Conservation (phyloP, 495 filamentous ascomycete genomes). For the Daldinia childiae region DNA sequence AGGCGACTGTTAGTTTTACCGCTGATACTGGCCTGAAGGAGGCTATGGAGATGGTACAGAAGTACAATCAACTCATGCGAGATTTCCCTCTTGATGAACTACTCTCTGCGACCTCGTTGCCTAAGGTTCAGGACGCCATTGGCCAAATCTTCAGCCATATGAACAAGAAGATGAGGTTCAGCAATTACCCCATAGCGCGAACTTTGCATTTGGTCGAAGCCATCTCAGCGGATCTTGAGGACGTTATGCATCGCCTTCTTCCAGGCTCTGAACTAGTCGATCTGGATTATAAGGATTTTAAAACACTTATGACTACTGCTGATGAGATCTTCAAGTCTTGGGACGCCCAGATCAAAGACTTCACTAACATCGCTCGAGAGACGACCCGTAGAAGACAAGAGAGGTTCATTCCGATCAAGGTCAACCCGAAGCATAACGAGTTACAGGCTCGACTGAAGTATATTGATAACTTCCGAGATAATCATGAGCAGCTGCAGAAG, state of each 20-base stretch:
- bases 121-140: conserved; percentile 90
- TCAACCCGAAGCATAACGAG: conserved; percentile 81
- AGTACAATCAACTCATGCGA: conserved; percentile 97
- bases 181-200: conserved; percentile 89
- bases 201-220: conserved; percentile 95
- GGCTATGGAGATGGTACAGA: conserved; percentile 92
- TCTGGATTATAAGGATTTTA: conserved; percentile 89
- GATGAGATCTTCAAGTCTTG: conserved; percentile 88
- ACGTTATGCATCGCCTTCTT: conserved; percentile 82
- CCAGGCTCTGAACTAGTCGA: conserved; percentile 89
- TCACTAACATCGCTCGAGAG: conserved; percentile 95
- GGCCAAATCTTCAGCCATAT: conserved; percentile 88
- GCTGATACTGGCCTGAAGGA: conserved; percentile 96
- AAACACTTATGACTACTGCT: conserved; percentile 80
- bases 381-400: conserved; percentile 90
- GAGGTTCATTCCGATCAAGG: conserved; percentile 98
- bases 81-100: conserved; percentile 97
- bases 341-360: conserved; percentile 96
- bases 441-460: conserved; percentile 91
- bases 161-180: conserved; percentile 96
- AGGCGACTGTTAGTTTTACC: conserved; percentile 93
- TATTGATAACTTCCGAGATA: conserved; percentile 90
- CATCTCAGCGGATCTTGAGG: conserved; percentile 93
- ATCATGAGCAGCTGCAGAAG: conserved; percentile 95
- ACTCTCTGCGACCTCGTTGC: conserved; percentile 86